phyloP scores from a whole-genome alignment of 2,329 filamentous ascomycete genomes.

The Corniculantispora saksenae region DNA sequence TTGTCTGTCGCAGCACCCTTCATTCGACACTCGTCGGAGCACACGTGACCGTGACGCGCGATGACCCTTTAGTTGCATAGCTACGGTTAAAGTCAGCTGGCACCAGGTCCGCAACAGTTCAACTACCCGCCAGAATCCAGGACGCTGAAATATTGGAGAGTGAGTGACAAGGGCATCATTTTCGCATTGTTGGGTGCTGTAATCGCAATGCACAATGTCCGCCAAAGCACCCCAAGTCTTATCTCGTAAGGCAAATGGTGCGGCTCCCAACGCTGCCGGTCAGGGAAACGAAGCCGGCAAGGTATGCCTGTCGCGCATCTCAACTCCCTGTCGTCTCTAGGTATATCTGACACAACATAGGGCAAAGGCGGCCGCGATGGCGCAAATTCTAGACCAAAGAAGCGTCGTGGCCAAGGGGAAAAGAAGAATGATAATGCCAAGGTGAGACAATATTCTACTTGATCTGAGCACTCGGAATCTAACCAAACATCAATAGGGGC shows the following conservation, averaged over 20 bases:
- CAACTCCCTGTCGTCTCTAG: not conserved
- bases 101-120: not conserved
- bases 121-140: not conserved
- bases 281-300: slow-evolving; percentile 28
- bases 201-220: slow-evolving; percentile 37
- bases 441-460: slow-evolving; percentile 23
- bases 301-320: slow-evolving; percentile 1
- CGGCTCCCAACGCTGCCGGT: slow-evolving; percentile 26
- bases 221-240: slow-evolving; percentile 37
- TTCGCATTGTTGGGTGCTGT: slow-evolving; percentile 16
- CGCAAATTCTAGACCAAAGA: slow-evolving; percentile 26
- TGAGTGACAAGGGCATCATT: slow-evolving; percentile 16
- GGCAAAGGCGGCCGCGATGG: slow-evolving; percentile 22
- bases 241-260: slow-evolving; percentile 38
- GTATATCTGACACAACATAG: slow-evolving; percentile 21
- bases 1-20: not conserved
- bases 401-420: slow-evolving; percentile 30
- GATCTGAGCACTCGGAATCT: not conserved
- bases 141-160: not conserved
- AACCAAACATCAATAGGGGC: not conserved
- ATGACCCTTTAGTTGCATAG: slow-evolving; percentile 19
- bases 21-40: not conserved
- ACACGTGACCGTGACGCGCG: slow-evolving; percentile 5
- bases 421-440: slow-evolving; percentile 32
- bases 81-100: slow-evolving; percentile 1